Evolutionary conservation across 495 filamentous ascomycete species (phyloP).

Genomic region (Aspergillus funiculosus): DNA sequence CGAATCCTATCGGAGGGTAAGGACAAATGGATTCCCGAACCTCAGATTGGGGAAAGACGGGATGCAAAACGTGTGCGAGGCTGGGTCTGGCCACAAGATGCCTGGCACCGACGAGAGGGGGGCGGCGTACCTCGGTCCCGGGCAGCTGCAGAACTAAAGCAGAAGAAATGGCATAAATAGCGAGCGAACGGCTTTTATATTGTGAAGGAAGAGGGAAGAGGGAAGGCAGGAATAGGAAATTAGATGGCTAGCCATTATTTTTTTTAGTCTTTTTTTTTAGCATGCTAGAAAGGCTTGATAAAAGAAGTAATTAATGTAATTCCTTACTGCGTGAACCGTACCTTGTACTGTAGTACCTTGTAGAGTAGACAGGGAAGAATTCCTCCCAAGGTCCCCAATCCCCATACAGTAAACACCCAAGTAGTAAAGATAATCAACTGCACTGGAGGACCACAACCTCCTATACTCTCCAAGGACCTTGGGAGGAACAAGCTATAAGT

Average conservation of each 20-base stretch:
- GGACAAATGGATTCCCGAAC: conserved; percentile 84
- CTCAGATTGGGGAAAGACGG: conserved; percentile 73
- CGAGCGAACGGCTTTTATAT: no score
- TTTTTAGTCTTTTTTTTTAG: conserved; percentile 8
- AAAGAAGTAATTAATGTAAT: conserved; percentile 9
- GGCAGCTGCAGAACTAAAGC: conserved; percentile 16
- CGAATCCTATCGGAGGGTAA: conserved; percentile 57
- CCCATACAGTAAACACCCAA: background rate
- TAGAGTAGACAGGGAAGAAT: background rate
- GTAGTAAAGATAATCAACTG: background rate
- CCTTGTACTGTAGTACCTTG: no score
- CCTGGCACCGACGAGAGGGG: conserved; percentile 52
- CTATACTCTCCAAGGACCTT: background rate
- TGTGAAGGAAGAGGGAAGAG: background rate
- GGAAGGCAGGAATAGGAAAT: background rate
- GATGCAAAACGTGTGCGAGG: conserved; percentile 76
- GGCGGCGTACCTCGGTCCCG: conserved; percentile 28
- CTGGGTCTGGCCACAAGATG: conserved; percentile 80
- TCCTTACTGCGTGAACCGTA: no score
- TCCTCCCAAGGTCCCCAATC: background rate
- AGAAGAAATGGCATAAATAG: conserved; percentile 38
- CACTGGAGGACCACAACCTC: no score
- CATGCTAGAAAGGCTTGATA: no score
- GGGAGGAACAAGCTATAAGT: no score
- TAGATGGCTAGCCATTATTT: background rate